phyloP scores from a whole-genome alignment of 352 stramenopile species.

The Phytopythium litorale region DNA sequence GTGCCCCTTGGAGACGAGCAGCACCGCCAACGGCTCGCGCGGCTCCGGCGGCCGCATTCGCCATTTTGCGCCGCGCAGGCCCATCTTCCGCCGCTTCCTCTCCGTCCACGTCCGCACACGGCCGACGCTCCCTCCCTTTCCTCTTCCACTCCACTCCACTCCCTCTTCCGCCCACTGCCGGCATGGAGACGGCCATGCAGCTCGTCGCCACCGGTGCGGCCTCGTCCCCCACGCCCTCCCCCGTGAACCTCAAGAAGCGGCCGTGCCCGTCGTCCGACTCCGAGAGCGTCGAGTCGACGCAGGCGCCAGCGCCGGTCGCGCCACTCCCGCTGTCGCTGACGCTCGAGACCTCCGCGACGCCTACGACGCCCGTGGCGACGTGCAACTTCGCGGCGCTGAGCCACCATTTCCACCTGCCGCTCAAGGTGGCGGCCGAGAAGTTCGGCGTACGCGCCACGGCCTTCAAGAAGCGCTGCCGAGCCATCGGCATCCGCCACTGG shows the following conservation, averaged over 20 bases:
- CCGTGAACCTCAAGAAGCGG: conserved; percentile 36
- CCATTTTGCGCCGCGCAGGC: conserved; percentile 2
- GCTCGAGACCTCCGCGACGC: neutral
- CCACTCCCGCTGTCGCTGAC: conserved; percentile 1
- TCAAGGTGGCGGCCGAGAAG: conserved; percentile 56
- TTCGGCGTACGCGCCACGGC: conserved; percentile 56
- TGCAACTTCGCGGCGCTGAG: conserved; percentile 42
- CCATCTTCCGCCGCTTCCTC: neutral
- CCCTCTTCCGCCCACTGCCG: too few species aligned
- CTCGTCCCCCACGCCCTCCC: neutral
- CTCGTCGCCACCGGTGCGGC: neutral
- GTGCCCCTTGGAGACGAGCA: neutral
- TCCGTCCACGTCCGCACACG: neutral
- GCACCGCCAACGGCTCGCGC: neutral
- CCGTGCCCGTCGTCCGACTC: conserved; percentile 5
- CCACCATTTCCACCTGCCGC: conserved; percentile 52
- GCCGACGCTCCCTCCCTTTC: too few species aligned
- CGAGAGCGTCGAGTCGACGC: too few species aligned
- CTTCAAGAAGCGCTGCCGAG: conserved; percentile 58
- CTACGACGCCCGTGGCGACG: conserved; percentile 14
- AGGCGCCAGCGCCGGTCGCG: conserved; percentile 6
- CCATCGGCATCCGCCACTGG: conserved; percentile 62
- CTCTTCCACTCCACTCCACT: neutral
- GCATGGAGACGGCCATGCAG: conserved; percentile 7
- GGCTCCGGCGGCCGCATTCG: conserved; percentile 2